Base-by-base conservation (phyloP, 495 filamentous ascomycete genomes). In the Tuber borchii region DNA sequence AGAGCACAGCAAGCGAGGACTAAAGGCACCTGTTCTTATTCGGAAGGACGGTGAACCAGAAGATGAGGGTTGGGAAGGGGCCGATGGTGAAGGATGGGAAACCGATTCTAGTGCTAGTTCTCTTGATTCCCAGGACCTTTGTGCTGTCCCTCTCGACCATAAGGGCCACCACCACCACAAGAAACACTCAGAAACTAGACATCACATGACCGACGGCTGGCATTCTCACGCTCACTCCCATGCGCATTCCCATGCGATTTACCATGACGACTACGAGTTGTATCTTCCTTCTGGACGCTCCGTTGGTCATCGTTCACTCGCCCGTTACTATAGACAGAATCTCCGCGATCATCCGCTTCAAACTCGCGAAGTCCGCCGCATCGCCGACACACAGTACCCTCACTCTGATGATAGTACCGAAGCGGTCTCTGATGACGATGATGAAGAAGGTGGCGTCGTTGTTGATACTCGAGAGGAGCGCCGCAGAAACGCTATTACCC, bases 281-380 rank as follows among this genome's bases (percentile, higher is more conserved):
- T 93, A 98, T 82, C 89, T 99, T n/a, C 95, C 95, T 4, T 92
- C 91, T 26, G 95, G 95, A 45, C 89, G 91, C 74, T 91, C 91
- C n/a, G 94, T 93, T 48, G 95, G 95, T 65, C 96, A 98, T 83
- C 90, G 95, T 73, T 94, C 92, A 12, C 86, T 97, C 22, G 90
- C 91, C 76, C 88, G 87, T 72, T 97, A 97, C 84, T 99, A 90
- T 84, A 91, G 93, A 71, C 95, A 99, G 85, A 97, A 98, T 84
- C 86, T 98, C 46, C 81, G 77, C 20, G 81, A 82, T 31, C 81
- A 80, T 37, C 75, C 81, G 20, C 20, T 82, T 71, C 80, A 78
- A 65, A 79, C 80, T 46, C 74, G 65, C 26, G 74, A 79, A 8
- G 71, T 82, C 51, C 80, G 80, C 42, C 78, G 80, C 42, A 74